Percentiles rank a stretch among this genome's conserved stretches.
phyloP scores from a whole-genome alignment of 1,284 basidiomycete genomes.

The Cutaneotrichosporon spelunceum region DNA sequence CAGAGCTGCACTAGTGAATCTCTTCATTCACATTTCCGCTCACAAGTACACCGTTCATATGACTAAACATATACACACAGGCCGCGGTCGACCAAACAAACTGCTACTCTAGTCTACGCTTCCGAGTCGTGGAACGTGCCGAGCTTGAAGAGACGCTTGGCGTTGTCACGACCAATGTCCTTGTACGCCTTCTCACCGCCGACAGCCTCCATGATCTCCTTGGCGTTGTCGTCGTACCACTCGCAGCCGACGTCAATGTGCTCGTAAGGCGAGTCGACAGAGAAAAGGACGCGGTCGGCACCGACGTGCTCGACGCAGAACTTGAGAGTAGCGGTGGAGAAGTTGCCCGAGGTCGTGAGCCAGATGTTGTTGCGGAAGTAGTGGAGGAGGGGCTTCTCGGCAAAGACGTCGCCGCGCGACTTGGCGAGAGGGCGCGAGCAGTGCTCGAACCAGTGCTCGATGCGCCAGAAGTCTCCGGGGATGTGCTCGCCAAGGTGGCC shows the following conservation, averaged over 20 bases:
- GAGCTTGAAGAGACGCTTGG: slow-evolving; percentile 28
- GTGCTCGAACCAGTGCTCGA: slow-evolving; percentile 48
- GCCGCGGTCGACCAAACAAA: not conserved
- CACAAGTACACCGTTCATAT: not conserved
- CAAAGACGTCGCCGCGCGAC: slow-evolving; percentile 30
- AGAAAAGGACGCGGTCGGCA: slow-evolving; percentile 45
- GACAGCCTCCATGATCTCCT: slow-evolving; percentile 19
- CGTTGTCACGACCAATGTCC: slow-evolving; percentile 26
- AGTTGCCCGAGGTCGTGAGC: slow-evolving; percentile 27
- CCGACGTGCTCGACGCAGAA: slow-evolving; percentile 38
- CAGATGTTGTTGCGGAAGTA: slow-evolving; percentile 29
- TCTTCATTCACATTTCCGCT: not conserved
- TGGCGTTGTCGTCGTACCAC: slow-evolving; percentile 35
- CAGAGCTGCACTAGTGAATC: too few species aligned
- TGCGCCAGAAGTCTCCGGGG: slow-evolving; percentile 45
- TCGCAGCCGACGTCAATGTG: slow-evolving; percentile 42
- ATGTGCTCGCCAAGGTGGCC: slow-evolving; percentile 48
- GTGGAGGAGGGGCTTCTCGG: slow-evolving; percentile 30
- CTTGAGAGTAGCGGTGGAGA: slow-evolving; percentile 26
- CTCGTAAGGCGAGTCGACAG: slow-evolving; percentile 48
- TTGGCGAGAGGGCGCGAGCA: slow-evolving; percentile 23
- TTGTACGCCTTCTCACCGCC: slow-evolving; percentile 23
- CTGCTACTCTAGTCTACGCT: slow-evolving; percentile 4
- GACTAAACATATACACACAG: not conserved
- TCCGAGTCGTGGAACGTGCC: slow-evolving; percentile 25